phyloP scores from a whole-genome alignment of 2,329 filamentous ascomycete genomes.

The Talaromyces albobiverticillius region DNA sequence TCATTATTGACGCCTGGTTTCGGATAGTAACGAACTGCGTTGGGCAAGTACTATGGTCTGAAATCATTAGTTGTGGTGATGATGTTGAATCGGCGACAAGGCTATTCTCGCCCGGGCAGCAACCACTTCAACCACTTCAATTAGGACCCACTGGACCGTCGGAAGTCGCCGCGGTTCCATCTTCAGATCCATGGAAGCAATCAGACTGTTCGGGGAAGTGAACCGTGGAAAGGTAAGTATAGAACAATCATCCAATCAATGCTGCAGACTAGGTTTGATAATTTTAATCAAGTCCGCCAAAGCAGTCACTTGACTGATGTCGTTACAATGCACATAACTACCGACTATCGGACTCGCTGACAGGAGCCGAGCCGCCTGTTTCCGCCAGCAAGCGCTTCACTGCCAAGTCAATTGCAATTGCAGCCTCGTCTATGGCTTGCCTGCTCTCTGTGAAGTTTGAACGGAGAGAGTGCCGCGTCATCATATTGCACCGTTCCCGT shows the following conservation, averaged over 20 bases:
- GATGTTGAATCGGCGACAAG: background rate
- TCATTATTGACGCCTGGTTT: background rate
- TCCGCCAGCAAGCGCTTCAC: constrained; percentile 1
- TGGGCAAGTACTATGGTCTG: background rate
- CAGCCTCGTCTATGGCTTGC: background rate
- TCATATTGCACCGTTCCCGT: background rate
- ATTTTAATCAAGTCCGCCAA: background rate
- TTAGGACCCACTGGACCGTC: background rate
- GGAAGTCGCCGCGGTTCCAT: background rate
- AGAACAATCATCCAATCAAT: background rate
- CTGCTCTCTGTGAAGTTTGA: background rate
- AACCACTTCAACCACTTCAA: background rate
- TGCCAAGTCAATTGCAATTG: background rate
- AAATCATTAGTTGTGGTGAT: background rate
- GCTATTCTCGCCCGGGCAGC: background rate
- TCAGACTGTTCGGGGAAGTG: background rate
- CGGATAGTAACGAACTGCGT: no score
- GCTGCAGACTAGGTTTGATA: background rate
- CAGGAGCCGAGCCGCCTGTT: background rate
- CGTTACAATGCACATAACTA: background rate
- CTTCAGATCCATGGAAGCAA: background rate
- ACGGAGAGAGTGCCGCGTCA: background rate
- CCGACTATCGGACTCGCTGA: background rate
- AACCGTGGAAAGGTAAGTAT: background rate
- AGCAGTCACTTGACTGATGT: constrained; percentile 6